Conservation (phyloP, 2,329 filamentous ascomycete species). For the Sclerotinia sclerotiorum region DNA sequence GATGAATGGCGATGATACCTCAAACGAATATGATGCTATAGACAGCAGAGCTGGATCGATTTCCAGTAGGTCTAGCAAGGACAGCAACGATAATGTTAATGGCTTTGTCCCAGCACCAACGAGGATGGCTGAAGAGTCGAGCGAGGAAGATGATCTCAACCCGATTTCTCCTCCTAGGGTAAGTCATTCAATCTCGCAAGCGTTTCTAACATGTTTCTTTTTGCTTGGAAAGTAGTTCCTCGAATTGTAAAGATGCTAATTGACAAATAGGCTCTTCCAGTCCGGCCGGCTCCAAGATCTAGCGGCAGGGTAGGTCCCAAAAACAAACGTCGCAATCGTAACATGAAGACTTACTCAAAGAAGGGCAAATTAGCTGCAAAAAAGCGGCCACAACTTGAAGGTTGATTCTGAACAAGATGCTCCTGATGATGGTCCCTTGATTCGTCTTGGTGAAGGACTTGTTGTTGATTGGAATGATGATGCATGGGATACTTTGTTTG, state of each 20-base stretch:
- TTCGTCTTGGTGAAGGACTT: conserved; percentile 80
- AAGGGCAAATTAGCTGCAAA: conserved; percentile 40
- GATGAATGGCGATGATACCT: conserved; percentile 26
- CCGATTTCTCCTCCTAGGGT: conserved; percentile 5
- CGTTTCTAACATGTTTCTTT: neutral
- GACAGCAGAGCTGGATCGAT: conserved; percentile 46
- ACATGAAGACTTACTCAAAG: conserved; percentile 43
- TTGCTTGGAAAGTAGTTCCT: neutral
- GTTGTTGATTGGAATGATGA: conserved; percentile 80
- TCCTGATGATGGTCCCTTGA: conserved; percentile 59
- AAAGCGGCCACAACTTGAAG: conserved; percentile 25
- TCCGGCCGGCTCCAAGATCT: conserved; percentile 35
- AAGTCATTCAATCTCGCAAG: neutral
- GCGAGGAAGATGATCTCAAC: conserved; percentile 47
- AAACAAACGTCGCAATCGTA: conserved; percentile 34
- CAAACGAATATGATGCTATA: conserved; percentile 28
- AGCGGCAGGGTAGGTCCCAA: conserved; percentile 38
- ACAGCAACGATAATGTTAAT: conserved; percentile 51
- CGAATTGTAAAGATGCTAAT: conserved; percentile 28
- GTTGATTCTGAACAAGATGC: conserved; percentile 31
- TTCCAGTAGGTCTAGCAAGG: conserved; percentile 27
- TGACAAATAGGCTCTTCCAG: conserved; percentile 39
- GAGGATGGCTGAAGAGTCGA: conserved; percentile 60
- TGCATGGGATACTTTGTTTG: conserved; percentile 70
- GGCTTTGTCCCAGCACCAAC: conserved; percentile 41